Evolutionary conservation across 345 rosid species (phyloP), one percentile per base, ranked within the genome.

Genomic region (Syzygium jambos): DNA sequence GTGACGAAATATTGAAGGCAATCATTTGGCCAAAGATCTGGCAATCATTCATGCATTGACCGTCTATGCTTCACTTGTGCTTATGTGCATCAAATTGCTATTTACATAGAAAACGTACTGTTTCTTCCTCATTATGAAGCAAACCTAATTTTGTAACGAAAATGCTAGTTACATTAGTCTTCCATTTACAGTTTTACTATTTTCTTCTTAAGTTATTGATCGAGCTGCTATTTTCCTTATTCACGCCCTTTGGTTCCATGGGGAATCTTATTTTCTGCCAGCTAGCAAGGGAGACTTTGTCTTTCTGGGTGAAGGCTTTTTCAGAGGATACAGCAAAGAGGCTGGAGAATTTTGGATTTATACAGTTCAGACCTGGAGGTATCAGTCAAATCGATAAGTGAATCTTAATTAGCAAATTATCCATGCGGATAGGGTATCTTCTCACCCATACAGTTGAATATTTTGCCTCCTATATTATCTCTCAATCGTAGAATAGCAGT

Each of bases 231-330:
- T 80, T 80, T 41, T 59, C 51, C n/a, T 85, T 9, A 73, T 10
- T 19, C 23, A 29, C 15, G 78, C 53, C 53, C 21, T 27, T 82
- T 52, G 38, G 56, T 73, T 85, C 29, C 57, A 83, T 43, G 61
- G 61, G 63, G 82, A 73, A 73, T 73, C 49, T 73, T 53, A n/a
- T 80, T 88, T 77, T 88, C 88, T 89, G 90, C 55, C 94, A 98
- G 99, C 92, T 98, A 89, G 98, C 98, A 52, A 96, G 99, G 90
- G 99, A 98, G 91, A 90, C 98, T 11, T 88, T 98, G 90, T 98
- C 99, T 88, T 98, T 95, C 91, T 98, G 99, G 99, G 99, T 96
- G 87, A 98, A 98, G 91, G 99, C 99, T 87, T 98, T 96, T 90
- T 98, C 99, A 34, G 98, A 95, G 91, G 99, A 96, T 87, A 98